Percentiles rank a stretch among this genome's conserved stretches.
Conservation (phyloP, 164 flowering plant species). For the Cinnamomum micranthum region DNA sequence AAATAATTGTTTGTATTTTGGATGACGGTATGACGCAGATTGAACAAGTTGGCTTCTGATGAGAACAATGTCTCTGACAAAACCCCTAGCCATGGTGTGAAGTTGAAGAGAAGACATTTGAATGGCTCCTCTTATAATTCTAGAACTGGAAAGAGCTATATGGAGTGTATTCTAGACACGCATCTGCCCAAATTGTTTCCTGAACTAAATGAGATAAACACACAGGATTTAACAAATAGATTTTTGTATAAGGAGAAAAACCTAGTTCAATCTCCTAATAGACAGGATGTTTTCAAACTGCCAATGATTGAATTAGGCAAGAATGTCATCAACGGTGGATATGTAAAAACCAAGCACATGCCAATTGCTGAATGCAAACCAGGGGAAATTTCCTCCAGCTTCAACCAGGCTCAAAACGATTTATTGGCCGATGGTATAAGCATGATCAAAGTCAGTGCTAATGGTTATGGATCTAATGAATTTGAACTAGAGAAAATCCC, state of each 20-base stretch:
- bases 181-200: conserved; percentile 41
- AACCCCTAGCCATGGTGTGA: conserved; percentile 51
- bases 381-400: conserved; percentile 18
- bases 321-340: conserved; percentile 14
- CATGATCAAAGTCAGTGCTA: background rate
- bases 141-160: conserved; percentile 60
- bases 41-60: conserved; percentile 68
- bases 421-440: conserved; percentile 2
- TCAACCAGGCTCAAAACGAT: conserved; percentile 12
- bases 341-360: conserved; percentile 19
- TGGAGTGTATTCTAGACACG: conserved; percentile 60
- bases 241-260: conserved; percentile 24
- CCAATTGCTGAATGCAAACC: conserved; percentile 10
- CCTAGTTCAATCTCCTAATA: conserved; percentile 30
- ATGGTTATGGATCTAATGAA: background rate
- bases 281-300: conserved; percentile 14
- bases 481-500: conserved; percentile 17
- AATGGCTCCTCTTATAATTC: conserved; percentile 43
- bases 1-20: no score
- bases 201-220: conserved; percentile 46
- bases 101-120: conserved; percentile 67
- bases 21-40: conserved; percentile 37
- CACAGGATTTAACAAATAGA: conserved; percentile 32
- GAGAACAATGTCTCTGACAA: conserved; percentile 52
- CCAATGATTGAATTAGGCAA: conserved; percentile 24